Conservation (phyloP, 1,284 basidiomycete species). For the Ganoderma multipileum region DNA sequence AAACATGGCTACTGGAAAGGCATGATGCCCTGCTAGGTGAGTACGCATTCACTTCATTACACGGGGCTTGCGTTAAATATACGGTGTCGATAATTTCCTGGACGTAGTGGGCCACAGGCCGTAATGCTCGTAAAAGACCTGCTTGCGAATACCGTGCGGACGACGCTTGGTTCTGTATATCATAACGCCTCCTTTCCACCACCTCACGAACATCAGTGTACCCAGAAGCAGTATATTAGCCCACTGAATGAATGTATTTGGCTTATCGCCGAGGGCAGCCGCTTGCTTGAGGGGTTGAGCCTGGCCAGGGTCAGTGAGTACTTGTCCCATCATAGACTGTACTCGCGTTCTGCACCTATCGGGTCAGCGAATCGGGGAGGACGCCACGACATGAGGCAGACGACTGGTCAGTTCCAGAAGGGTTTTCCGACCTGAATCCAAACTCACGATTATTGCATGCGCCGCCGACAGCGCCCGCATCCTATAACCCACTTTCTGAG, state of each 20-base stretch:
- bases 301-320: not conserved
- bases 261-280: not conserved
- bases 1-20: slow-evolving; percentile 25
- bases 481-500: not conserved
- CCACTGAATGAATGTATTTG: not conserved
- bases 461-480: not conserved
- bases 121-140: not conserved
- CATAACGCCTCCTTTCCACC: not conserved
- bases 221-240: not conserved
- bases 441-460: not conserved
- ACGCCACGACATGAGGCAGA: not conserved
- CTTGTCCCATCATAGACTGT: not conserved
- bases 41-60: not conserved
- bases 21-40: slow-evolving; percentile 6
- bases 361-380: not conserved
- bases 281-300: not conserved
- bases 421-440: not conserved
- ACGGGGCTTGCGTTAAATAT: not conserved
- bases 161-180: not conserved
- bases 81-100: not conserved
- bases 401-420: not conserved
- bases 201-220: slow-evolving; percentile 10
- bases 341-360: not conserved
- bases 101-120: not conserved
- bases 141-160: not conserved